Evolutionary conservation across 148 eudicot species (phyloP), one percentile per base, ranked within the genome.

Genomic region (Silene uniflora): DNA sequence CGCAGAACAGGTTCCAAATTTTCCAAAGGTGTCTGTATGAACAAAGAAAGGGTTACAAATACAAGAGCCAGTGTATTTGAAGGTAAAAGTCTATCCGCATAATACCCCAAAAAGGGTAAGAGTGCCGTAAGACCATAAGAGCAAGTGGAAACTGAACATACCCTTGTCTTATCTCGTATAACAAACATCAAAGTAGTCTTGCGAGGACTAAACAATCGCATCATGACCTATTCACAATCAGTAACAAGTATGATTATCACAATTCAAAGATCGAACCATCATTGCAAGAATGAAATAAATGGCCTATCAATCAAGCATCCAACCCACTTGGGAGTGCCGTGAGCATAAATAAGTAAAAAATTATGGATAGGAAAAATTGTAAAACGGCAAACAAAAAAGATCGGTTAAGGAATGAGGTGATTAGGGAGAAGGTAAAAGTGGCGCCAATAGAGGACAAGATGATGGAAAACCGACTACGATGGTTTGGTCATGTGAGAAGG

Each of bases 131-230:
- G 32, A 29, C 32, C 59, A 44, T 27, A 52, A 73, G 42, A 39
- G 14, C 54, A 19, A 29, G 32, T 65, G 73, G 63, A 65, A 16
- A 77, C 85, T 76, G 32, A 29, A 29, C 32, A 29, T 84, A 92
- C 98, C 90, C 92, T 92, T 59, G 97, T 92, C 83, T 95, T 95
- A 80, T 95, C 98, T 85, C 98, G 98, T 74, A 95, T 95, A 47
- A 95, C 97, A 87, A 95, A 95, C 93, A 95, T 86, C 74, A 95
- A 82, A 82, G 98, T 95, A 71, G 98, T 95, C 85, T 92, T 95
- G 27, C 98, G 97, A 44, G 98, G 98, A 79, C 98, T 95, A 78
- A 95, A 95, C 82, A 95, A 89, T 69, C 98, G 87, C 98, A 92
- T 90, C 98, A 95, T 95, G 80, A 90, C 98, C 98, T 95, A 87